A percentile compares a stretch with the other conserved stretches of the same genome.
Evolutionary conservation across 78 protist genomes (phyloP).

Genomic region (Dictyostelium firmibasis): DNA sequence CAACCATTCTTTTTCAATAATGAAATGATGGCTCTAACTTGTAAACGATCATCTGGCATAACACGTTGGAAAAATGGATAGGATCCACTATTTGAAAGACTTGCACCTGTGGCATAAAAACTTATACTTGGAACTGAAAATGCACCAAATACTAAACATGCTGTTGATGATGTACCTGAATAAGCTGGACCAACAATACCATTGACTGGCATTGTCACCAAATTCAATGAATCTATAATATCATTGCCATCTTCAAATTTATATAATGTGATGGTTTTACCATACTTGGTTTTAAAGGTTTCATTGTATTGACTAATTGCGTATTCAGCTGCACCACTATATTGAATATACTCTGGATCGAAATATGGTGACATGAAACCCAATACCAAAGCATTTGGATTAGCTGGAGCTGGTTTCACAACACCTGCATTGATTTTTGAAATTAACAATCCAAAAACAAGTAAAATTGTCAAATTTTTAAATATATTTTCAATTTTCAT

Average conservation of each 20-base stretch:
- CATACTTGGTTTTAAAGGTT: not conserved
- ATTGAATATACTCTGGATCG: slow-evolving; percentile 30
- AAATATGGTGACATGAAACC: not conserved
- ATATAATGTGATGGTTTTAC: not conserved
- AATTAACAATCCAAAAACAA: not conserved
- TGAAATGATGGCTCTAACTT: slow-evolving; percentile 19
- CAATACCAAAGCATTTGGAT: not conserved
- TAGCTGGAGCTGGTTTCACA: not conserved
- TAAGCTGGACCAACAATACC: slow-evolving; percentile 66
- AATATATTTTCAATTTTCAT: not conserved
- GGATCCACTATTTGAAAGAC: slow-evolving; percentile 21
- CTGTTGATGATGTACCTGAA: not conserved
- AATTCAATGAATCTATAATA: not conserved
- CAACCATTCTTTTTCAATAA: slow-evolving; percentile 36
- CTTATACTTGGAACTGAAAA: slow-evolving; percentile 37
- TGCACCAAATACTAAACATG: slow-evolving; percentile 35
- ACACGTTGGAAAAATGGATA: slow-evolving; percentile 63
- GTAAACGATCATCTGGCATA: slow-evolving; percentile 35
- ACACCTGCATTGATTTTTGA: not conserved
- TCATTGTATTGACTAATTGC: not conserved
- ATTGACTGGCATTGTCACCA: not conserved
- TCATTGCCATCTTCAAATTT: not conserved
- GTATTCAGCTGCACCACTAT: not conserved
- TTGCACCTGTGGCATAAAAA: slow-evolving; percentile 46
- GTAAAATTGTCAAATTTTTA: not conserved